Base-by-base conservation (phyloP, 2,329 filamentous ascomycete genomes). In the Alternaria triticimaculans region DNA sequence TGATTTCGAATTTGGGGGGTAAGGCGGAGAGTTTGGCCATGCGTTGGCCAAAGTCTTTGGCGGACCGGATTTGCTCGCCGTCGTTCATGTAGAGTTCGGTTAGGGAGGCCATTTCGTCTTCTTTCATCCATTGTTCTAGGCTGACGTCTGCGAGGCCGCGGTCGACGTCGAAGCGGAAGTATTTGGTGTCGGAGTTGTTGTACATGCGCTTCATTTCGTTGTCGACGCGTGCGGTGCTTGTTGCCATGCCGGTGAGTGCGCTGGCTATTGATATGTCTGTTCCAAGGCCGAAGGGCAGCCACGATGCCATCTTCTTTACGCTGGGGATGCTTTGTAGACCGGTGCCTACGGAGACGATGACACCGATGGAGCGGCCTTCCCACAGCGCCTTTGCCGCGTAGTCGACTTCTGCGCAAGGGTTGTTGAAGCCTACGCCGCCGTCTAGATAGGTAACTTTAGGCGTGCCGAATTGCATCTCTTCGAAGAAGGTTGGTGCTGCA, bases 381-480 rank as follows among this genome's bases (percentile, higher is more conserved):
- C 75, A 82, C 11, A 82, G 72, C 0, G 78, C 74, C 67, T 81
- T 82, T 5, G 81, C 75, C 48, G 86, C 85, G 50, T 80, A 74
- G 55, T 87, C 82, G 4, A 86, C 85, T 63, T 87, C 79, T 6
- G 77, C 74, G 21, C 85, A 81, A 3, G 85, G 86, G 46, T 87
- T 87, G 63, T 84, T 84, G 72, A 84, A 82, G 11, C 82, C 81
- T 1, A 86, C 73, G 3, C 81, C 84, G 3, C 84, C 85, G 60
- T 87, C 85, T 0, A 84, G 74, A 63, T 86, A 88, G 0, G 78
- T 80, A 6, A 81, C 79, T 61, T 82, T 80, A 0, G 84, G 83
- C 5, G 80, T 78, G 6, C 80, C 77, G 58, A 87, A 83, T n/a
- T 80, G 76, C 75, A 86, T 86, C 7, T 84, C 82, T 64, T 84